Percentiles rank a stretch among this genome's conserved stretches.
Evolutionary conservation across 306 rosid genomes (phyloP).

Genomic region (Vicia sativa): DNA sequence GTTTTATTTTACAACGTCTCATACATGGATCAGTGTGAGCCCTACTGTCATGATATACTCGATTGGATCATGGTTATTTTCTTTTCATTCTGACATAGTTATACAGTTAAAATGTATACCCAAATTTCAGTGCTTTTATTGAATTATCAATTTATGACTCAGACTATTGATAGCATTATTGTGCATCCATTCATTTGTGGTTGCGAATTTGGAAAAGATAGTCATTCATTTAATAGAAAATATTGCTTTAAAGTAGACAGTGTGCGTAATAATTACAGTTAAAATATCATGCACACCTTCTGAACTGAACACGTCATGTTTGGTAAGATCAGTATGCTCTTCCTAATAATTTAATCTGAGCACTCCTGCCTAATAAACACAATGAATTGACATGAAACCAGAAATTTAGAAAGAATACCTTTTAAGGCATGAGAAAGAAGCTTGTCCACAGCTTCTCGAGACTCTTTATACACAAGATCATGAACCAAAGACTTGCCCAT

Average conservation of each 20-base stretch:
- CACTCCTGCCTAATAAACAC: conserved; percentile 29
- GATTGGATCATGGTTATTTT: conserved; percentile 13
- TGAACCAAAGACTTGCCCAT: conserved; percentile 88
- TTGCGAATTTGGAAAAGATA: conserved; percentile 9
- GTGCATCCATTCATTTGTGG: conserved; percentile 22
- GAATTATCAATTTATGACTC: conserved; percentile 28
- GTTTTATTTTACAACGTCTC: conserved; percentile 33
- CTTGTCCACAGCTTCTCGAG: conserved; percentile 63
- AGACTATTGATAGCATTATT: conserved; percentile 8
- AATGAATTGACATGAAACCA: conserved; percentile 16
- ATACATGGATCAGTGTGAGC: not conserved
- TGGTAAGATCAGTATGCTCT: conserved; percentile 14
- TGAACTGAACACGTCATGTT: conserved; percentile 19
- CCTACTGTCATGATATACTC: conserved; percentile 5
- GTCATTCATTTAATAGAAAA: conserved; percentile 12
- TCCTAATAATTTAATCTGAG: conserved; percentile 19
- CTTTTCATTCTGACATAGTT: conserved; percentile 13
- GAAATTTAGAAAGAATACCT: conserved; percentile 58
- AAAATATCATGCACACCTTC: conserved; percentile 7
- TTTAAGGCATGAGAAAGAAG: conserved; percentile 78
- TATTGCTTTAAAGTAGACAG: not conserved
- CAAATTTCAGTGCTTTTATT: not conserved
- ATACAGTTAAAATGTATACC: conserved; percentile 13
- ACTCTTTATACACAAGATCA: conserved; percentile 85
- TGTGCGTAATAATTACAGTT: not conserved